These are phyloP conservation scores for Caloboletus firmus DNA, from an alignment of 1,284 basidiomycete species.

Conservation along the genomic window DNA sequence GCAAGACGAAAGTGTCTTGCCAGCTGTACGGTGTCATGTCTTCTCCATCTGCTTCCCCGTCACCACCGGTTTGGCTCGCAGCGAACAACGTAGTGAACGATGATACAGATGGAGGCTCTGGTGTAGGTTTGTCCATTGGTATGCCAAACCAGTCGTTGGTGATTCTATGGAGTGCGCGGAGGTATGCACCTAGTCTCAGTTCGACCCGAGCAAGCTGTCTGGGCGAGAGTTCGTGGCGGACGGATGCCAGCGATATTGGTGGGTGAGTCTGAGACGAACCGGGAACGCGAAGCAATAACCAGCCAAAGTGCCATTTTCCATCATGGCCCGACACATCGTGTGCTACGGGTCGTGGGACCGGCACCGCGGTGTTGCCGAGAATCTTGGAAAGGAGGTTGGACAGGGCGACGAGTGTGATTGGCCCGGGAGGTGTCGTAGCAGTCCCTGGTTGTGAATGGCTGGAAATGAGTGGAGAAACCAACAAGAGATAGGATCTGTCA, in stretches of 20 bases:
- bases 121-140: constrained; percentile 36
- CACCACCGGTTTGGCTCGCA: constrained; percentile 3
- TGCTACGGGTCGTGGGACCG: constrained; percentile 27
- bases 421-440: not conserved
- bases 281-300: constrained; percentile 25
- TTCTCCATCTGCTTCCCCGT: constrained; percentile 29
- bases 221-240: constrained; percentile 43
- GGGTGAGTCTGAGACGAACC: not conserved
- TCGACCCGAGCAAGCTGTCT: constrained; percentile 51
- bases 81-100: constrained; percentile 15
- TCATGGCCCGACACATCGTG: constrained; percentile 11
- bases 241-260: constrained; percentile 31
- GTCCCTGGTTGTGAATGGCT: not conserved
- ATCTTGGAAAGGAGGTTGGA: constrained; percentile 25
- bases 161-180: constrained; percentile 61
- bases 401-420: constrained; percentile 25
- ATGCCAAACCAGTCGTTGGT: constrained; percentile 73
- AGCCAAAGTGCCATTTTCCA: constrained; percentile 24
- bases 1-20: constrained; percentile 66
- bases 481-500: constrained; percentile 25
- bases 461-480: constrained; percentile 13
- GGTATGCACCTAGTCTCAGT: constrained; percentile 54
- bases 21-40: constrained; percentile 54
- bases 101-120: constrained; percentile 22
- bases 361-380: constrained; percentile 24